These are phyloP conservation scores for Fusarium sp. DNA, from an alignment of 2,329 filamentous ascomycete species.

Conservation along the genomic window DNA sequence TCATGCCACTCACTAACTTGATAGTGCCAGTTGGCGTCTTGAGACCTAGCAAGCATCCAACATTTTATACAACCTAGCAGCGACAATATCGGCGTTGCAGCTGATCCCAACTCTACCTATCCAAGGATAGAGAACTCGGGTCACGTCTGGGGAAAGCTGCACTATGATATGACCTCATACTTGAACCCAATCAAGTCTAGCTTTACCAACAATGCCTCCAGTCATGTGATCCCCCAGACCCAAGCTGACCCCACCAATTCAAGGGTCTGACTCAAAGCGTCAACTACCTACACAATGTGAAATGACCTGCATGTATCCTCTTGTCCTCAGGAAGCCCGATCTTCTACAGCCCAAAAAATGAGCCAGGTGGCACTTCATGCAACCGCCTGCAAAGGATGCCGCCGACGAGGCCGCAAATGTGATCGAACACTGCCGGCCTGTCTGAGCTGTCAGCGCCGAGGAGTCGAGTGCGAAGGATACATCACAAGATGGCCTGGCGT, in stretches of 20 bases:
- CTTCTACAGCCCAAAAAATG: too few species aligned
- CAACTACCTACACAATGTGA: neutral
- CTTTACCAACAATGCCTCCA: neutral
- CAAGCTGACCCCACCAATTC: neutral
- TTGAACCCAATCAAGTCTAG: neutral
- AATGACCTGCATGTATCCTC: neutral
- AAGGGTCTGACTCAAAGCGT: neutral
- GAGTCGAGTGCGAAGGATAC: slow-evolving; percentile 9
- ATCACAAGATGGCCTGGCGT: slow-evolving; percentile 18
- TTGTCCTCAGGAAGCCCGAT: too few species aligned
- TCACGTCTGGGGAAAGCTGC: neutral
- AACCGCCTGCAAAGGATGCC: neutral
- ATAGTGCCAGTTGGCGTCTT: neutral
- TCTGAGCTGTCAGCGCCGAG: slow-evolving; percentile 9
- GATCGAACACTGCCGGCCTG: neutral
- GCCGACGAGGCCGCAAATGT: neutral
- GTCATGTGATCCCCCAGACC: neutral
- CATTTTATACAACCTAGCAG: neutral
- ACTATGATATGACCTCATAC: slow-evolving; percentile 7
- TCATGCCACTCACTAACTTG: neutral
- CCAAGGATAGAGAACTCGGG: neutral
- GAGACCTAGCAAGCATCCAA: neutral
- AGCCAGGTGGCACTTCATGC: neutral
- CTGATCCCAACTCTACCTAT: too few species aligned
- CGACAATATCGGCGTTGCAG: too few species aligned